These are phyloP conservation scores for Kwoniella shandongensis DNA, from an alignment of 768 basidiomycete genomes.

Conservation along the genomic window DNA sequence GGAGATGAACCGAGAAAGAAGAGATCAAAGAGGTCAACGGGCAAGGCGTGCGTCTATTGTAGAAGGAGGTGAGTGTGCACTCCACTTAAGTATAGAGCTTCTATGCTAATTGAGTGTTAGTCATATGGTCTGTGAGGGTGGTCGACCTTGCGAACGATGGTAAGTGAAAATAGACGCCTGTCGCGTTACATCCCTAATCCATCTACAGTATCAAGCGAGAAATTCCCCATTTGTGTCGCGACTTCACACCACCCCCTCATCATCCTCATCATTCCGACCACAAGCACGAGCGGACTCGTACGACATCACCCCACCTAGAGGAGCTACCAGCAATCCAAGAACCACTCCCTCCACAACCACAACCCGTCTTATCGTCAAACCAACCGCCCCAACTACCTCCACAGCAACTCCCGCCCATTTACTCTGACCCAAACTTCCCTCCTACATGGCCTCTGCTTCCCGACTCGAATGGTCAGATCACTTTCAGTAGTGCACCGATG, in stretches of 20 bases:
- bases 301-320: constrained; percentile 8
- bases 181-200: constrained; percentile 14
- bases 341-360: neutral
- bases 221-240: constrained; percentile 90
- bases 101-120: constrained; percentile 26
- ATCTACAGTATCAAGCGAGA: constrained; percentile 82
- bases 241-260: constrained; percentile 59
- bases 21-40: constrained; percentile 30
- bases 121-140: constrained; percentile 54
- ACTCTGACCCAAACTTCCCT: constrained; percentile 43
- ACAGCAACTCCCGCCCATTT: constrained; percentile 19
- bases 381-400: constrained; percentile 6
- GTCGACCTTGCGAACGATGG: constrained; percentile 84
- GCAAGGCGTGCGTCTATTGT: constrained; percentile 88
- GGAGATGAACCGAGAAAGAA: constrained; percentile 32
- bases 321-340: neutral
- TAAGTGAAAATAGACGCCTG: constrained; percentile 55
- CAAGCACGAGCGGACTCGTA: constrained; percentile 7
- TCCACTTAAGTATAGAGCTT: constrained; percentile 4
- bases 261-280: constrained; percentile 16
- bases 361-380: constrained; percentile 3
- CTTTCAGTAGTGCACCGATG: constrained; percentile 9
- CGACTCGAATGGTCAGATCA: constrained; percentile 15
- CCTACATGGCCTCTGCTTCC: constrained; percentile 48
- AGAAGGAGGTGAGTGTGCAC: constrained; percentile 62